These are phyloP conservation scores for Paracoccidioides brasiliensis DNA, from an alignment of 2,329 filamentous ascomycete species.

Conservation along the genomic window DNA sequence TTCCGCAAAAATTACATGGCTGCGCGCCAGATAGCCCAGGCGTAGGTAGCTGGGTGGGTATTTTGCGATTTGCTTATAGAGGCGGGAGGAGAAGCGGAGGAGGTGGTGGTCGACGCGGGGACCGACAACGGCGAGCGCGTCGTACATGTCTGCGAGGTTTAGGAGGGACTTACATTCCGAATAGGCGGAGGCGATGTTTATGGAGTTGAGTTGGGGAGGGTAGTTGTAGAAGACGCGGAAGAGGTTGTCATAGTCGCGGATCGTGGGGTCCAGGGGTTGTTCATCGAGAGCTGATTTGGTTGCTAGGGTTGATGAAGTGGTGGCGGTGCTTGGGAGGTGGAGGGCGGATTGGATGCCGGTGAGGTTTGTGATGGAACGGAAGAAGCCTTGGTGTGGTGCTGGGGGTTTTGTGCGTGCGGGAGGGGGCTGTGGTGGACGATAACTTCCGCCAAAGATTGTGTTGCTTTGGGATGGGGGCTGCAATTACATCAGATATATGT, in stretches of 20 bases:
- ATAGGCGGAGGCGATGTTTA: constrained; percentile 87
- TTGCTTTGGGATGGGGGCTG: constrained; percentile 20
- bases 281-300: constrained; percentile 40
- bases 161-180: constrained; percentile 87
- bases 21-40: constrained; percentile 72
- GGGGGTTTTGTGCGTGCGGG: constrained; percentile 49
- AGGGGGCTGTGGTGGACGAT: constrained; percentile 32
- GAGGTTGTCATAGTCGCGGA: constrained; percentile 89
- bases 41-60: constrained; percentile 88
- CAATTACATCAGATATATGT: constrained; percentile 1
- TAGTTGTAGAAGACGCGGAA: constrained; percentile 96
- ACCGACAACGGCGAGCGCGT: constrained; percentile 75
- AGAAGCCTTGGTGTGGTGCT: constrained; percentile 55
- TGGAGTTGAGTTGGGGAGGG: constrained; percentile 62
- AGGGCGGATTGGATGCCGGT: constrained; percentile 42
- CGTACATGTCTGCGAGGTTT: constrained; percentile 84
- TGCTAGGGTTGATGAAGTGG: constrained; percentile 32
- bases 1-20: constrained; percentile 72
- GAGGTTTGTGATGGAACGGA: constrained; percentile 77
- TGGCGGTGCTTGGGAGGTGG: constrained; percentile 33
- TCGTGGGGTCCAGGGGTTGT: constrained; percentile 53
- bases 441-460: constrained; percentile 45
- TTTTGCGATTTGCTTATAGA: constrained; percentile 95
- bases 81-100: constrained; percentile 73
- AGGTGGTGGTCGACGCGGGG: constrained; percentile 88